A percentile compares a stretch with the other conserved stretches of the same genome.
phyloP scores from a whole-genome alignment of 164 flowering plant genomes.

The Berberis thunbergii region DNA sequence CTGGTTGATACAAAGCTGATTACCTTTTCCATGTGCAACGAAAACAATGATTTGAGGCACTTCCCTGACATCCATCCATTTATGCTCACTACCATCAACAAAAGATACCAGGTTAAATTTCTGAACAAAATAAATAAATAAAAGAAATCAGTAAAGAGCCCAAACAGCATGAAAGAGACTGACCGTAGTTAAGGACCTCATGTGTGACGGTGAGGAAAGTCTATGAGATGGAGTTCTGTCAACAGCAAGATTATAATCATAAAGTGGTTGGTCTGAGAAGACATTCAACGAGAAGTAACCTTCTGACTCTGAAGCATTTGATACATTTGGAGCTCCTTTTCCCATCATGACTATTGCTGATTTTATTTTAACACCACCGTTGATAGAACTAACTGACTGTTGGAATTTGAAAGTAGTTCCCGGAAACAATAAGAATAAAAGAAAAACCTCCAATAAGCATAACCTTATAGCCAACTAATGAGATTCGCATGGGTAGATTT shows the following conservation, averaged over 20 bases:
- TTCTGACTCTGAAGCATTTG: conserved; percentile 19
- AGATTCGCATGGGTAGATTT: no score
- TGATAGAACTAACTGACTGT: conserved; percentile 16
- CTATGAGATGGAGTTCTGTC: conserved; percentile 29
- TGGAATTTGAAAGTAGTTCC: background rate
- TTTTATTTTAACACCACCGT: conserved; percentile 11
- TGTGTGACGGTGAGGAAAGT: conserved; percentile 29
- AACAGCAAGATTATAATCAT: conserved; percentile 15
- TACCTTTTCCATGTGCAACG: no score
- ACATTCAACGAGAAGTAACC: conserved; percentile 19
- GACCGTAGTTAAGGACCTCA: conserved; percentile 25
- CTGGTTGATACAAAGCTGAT: no score
- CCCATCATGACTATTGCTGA: conserved; percentile 8
- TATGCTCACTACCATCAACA: no score
- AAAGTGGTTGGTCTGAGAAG: conserved; percentile 23
- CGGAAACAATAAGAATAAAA: no score
- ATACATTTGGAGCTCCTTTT: conserved; percentile 6
- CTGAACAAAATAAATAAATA: background rate
- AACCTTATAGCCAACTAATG: no score
- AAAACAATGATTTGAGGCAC: no score
- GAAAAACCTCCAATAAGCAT: no score
- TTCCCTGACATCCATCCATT: no score
- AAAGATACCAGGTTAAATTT: background rate
- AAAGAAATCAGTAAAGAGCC: background rate
- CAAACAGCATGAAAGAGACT: background rate